Conservation (phyloP, 371 early-diverging fungal genomes). For the Mortierella sp. region DNA sequence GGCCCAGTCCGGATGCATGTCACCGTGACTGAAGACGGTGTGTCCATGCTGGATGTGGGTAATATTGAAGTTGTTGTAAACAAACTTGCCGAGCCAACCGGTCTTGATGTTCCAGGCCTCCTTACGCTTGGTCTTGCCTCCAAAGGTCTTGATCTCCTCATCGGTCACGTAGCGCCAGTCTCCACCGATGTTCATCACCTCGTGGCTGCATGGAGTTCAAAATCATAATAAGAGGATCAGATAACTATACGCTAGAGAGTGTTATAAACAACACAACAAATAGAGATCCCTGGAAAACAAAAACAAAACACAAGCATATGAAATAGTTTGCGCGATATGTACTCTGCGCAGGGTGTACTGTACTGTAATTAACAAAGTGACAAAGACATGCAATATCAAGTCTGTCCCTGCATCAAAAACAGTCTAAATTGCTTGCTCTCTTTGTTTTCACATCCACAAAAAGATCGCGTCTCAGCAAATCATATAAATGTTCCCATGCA, state of each 20-base stretch:
- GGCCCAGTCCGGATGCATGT: constrained; percentile 65
- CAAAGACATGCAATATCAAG: too few relatives aligned
- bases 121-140: constrained; percentile 62
- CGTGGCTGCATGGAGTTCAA: constrained; percentile 64
- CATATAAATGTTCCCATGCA: neutral
- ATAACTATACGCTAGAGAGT: neutral
- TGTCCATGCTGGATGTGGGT: constrained; percentile 68
- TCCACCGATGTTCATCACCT: constrained; percentile 79
- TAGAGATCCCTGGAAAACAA: neutral
- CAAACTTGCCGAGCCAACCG: constrained; percentile 76
- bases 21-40: constrained; percentile 83
- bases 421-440: too few relatives aligned
- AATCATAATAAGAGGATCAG: neutral
- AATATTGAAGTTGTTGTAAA: constrained; percentile 64
- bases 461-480: neutral
- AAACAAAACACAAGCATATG: too few relatives aligned
- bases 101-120: constrained; percentile 64
- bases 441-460: too few relatives aligned
- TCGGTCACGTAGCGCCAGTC: constrained; percentile 80
- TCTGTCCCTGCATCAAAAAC: neutral
- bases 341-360: neutral
- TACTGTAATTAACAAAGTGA: too few relatives aligned
- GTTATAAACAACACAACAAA: too few relatives aligned
- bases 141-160: constrained; percentile 75
- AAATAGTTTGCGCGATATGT: too few relatives aligned